Base-by-base conservation (phyloP, 257 asterid genomes). In the Penstemon davidsonii region DNA sequence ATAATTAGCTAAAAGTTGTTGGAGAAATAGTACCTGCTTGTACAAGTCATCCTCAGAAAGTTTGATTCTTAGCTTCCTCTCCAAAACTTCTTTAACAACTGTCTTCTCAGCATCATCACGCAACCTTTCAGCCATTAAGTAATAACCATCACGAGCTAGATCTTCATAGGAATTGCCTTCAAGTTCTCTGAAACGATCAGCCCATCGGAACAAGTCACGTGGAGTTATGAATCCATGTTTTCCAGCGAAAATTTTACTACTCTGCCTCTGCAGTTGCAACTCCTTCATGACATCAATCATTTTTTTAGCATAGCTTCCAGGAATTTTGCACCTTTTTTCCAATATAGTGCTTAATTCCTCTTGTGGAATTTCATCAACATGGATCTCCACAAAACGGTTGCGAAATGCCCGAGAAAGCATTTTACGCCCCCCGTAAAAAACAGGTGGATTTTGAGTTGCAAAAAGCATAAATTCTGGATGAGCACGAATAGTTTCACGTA, bases 361-460 rank as follows among this genome's bases (percentile, higher is more conserved):
- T 73, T 79, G 83, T 8, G 99, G 99, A 75, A 93, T 93, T 79
- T 93, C 99, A 76, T 90, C 97, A 72, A 93, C 96, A 74, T 93
- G 99, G 80, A 90, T 88, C 88, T 93, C 99, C 79, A 93, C 96
- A 42, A 93, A 93, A 70, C 99, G 99, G 75, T 93, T 93, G 75
- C 96, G 99, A 71, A 93, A 93, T 62, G 99, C 99, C 67, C 99
- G 85, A 38, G 99, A 93, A 7, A 93, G 96, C 73, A 90, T 75
- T 78, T 93, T 93, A 40, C 99, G 97, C 10, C 99, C 99, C 70
- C 96, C 99, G 70, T 93, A 93, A 33, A 84, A 73, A 73, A 79
- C 86, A 60, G 99, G 99, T 6, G 99, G 99, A 74, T 93, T 93
- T 85, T 93, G 99, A 64, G 99, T 93, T 36, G 99, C 99, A 81